Evolutionary conservation across 495 filamentous ascomycete genomes (phyloP).

Genomic region (Penicillium daleae): DNA sequence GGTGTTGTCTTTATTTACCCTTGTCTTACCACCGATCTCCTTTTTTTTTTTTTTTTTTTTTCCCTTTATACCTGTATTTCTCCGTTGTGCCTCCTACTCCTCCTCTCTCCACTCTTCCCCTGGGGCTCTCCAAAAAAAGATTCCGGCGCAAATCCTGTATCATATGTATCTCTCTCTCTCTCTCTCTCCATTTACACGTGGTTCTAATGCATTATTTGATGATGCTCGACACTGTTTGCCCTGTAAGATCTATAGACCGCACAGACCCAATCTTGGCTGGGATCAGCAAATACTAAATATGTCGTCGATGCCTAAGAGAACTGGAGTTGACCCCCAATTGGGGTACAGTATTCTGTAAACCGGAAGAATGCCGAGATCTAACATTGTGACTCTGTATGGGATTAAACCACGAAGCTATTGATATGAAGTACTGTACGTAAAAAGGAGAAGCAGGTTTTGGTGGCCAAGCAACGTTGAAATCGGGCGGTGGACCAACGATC

Average conservation of each 20-base stretch:
- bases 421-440: too few species aligned
- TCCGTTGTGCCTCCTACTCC: constrained; percentile 24
- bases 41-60: too few species aligned
- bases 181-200: constrained; percentile 16
- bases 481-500: constrained; percentile 8
- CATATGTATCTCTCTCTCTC: too few species aligned
- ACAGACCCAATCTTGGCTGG: neutral
- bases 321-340: neutral
- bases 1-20: constrained; percentile 35
- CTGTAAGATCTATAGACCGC: neutral
- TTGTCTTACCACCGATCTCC: constrained; percentile 15
- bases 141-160: constrained; percentile 36
- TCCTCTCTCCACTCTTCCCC: constrained; percentile 28
- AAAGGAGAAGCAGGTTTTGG: too few species aligned
- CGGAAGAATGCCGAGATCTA: too few species aligned
- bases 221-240: neutral
- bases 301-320: neutral
- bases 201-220: constrained; percentile 29
- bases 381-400: too few species aligned
- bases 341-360: neutral
- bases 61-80: constrained; percentile 41
- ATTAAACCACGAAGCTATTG: too few species aligned
- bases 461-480: neutral
- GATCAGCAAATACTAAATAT: neutral
- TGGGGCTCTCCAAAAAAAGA: constrained; percentile 31